Evolutionary conservation across 768 basidiomycete species (phyloP).

Genomic region (Lentinula edodes): DNA sequence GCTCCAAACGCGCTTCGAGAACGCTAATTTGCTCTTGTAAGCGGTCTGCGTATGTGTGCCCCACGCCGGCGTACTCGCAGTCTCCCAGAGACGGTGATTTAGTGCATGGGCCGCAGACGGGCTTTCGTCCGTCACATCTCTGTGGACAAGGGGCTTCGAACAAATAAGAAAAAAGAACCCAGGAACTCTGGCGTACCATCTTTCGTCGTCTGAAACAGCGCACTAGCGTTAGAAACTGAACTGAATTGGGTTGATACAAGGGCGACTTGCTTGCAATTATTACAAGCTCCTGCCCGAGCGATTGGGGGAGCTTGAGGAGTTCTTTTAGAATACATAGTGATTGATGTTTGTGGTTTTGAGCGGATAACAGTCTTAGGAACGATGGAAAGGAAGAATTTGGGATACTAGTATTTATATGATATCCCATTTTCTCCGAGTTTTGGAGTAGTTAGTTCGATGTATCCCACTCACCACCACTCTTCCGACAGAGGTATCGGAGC

Average conservation of each 20-base stretch:
- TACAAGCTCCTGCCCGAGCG: background rate
- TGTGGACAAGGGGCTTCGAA: slow-evolving; percentile 6
- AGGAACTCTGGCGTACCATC: slow-evolving; percentile 23
- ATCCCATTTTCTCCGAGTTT: no score
- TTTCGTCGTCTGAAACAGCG: slow-evolving; percentile 30
- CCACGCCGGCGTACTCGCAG: slow-evolving; percentile 38
- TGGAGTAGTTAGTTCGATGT: no score
- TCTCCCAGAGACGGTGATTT: slow-evolving; percentile 28
- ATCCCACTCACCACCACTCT: no score
- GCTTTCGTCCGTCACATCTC: slow-evolving; percentile 36
- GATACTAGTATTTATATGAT: no score
- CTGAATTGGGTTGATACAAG: background rate
- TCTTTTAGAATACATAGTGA: background rate
- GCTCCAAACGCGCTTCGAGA: slow-evolving; percentile 27
- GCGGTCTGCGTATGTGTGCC: slow-evolving; percentile 27
- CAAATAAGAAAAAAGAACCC: background rate
- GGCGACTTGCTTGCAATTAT: slow-evolving; percentile 1
- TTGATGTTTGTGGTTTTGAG: no score
- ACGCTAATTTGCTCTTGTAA: slow-evolving; percentile 32
- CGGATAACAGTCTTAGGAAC: no score
- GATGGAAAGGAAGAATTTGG: no score
- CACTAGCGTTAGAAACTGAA: background rate
- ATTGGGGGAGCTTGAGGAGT: background rate
- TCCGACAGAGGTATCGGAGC: no score
- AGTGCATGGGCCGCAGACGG: slow-evolving; percentile 34